Base-by-base conservation (phyloP, 1,139 yeast species). In the Suzukiozyma palmioleophila region DNA sequence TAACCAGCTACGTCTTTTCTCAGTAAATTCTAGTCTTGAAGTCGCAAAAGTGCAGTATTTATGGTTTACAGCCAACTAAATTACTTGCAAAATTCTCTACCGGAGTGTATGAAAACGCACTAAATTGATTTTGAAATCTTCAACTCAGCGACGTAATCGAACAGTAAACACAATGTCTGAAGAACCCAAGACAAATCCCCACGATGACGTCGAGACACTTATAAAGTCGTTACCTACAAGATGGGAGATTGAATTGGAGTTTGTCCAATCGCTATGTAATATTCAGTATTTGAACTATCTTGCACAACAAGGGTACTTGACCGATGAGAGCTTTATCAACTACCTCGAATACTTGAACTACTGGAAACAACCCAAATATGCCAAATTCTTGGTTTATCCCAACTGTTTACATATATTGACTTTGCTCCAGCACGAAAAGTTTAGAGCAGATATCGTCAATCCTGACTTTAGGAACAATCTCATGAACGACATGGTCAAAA, bases 221-320 rank as follows among this genome's bases (percentile, higher is more conserved):
- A 45, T 32, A 62, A 60, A 29, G 26, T 68, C 56, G 18, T 52
- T 82, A 22, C 92, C 94, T 11, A 76, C 84, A 9, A 60, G 94
- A 48, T 85, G 90, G 86, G 95, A 85, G 51, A 78, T 84, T 26
- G 95, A 84, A 53, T 69, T 84, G 26, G 95, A 84, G 64, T 86
- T 85, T 58, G 87, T 85, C 6, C 95, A 85, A 59, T 79, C 90
- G n/a, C 67, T 85, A 37, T 79, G 90, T 14, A 86, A 85, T 55
- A 81, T 87, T 33, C 89, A 80, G 57, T 85, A 86, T 51, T 66
- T 86, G 43, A 79, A 81, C 52, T 84, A 77, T 51, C 64, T 85
- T 33, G 94, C 94, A 0, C 94, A 85, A 57, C 81, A 78, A 48
- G 81, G 81, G 44, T 80, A 79, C 50, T 65, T 85, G 31, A 78